Base-by-base conservation (phyloP, 2,329 filamentous ascomycete species). In the Fusarium sp. region DNA sequence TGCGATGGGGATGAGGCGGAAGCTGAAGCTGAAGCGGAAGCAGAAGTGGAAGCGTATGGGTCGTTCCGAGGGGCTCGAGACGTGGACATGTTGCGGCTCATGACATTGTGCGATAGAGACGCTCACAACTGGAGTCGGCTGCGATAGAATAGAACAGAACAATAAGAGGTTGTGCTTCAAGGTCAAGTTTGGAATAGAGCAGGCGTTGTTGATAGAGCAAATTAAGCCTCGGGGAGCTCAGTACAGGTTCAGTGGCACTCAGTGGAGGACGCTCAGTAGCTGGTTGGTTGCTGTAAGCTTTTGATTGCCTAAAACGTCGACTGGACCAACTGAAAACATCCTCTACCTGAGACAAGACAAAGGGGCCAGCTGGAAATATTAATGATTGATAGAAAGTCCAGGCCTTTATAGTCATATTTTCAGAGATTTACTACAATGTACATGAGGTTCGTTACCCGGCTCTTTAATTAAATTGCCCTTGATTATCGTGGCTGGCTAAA, bases 51-150 rank as follows among this genome's bases (percentile, higher is more conserved):
- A 59, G 75, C 74, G 65, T 76, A 75, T 26, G 75, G 69, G 61
- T 79, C 73, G 71, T 75, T 75, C 65, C 74, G 73, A 70, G 74
- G 67, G 71, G 74, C 74, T 77, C 78, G 76, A 76, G 79, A 76
- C 80, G 82, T 82, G 73, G 79, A 76, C 80, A 82, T 82, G 72
- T 74, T 82, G 79, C 70, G 76, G 65, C 66, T 77, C 76, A 79
- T 79, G 68, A 70, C 78, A 79, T 80, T 71, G 73, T 78, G 71
- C 62, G 68, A 51, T 40, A 37, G 61, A 40, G 45, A 66, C 49
- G 68, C 61, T 62, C 63, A 53, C 56, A 56, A 51, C 67, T 65
- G 64, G 63, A 61, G 63, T 62, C 49, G 35, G 7, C 35, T 17
- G 17, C 17, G 35, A 10, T 37, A n/a, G n/a, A n/a, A n/a, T 37